These are phyloP conservation scores for Aspergillus fumigatus DNA, from an alignment of 2,329 filamentous ascomycete species.

Conservation along the genomic window DNA sequence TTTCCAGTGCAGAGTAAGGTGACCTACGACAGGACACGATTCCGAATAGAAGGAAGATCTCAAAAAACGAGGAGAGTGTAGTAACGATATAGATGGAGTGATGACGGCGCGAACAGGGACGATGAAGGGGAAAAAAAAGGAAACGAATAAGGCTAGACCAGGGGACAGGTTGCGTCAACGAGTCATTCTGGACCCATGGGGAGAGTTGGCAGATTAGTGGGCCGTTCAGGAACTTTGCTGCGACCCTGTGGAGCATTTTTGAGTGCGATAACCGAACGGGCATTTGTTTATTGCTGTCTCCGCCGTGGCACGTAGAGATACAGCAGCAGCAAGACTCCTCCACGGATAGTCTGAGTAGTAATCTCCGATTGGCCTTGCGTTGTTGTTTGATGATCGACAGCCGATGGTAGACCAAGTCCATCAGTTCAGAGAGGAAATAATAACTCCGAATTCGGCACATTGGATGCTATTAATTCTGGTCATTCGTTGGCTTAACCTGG, in stretches of 20 bases:
- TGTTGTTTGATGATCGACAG: no score
- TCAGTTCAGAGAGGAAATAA: not conserved
- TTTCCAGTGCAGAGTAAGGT: not conserved
- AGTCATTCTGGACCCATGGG: slow-evolving; percentile 10
- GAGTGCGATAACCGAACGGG: not conserved
- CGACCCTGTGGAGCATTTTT: not conserved
- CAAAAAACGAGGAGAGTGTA: not conserved
- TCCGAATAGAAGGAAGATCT: not conserved
- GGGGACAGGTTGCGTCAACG: slow-evolving; percentile 16
- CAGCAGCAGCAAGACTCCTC: not conserved
- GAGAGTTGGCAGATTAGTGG: not conserved
- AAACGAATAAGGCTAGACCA: not conserved
- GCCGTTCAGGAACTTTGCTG: not conserved
- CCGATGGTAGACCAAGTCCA: not conserved
- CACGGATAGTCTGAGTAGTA: not conserved
- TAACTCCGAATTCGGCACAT: not conserved
- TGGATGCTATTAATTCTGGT: no score
- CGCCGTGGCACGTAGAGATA: not conserved
- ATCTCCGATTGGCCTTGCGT: not conserved
- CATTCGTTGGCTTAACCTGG: no score
- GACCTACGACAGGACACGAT: not conserved
- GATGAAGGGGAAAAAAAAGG: not conserved
- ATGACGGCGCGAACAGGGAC: not conserved
- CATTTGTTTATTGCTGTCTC: not conserved
- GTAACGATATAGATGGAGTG: not conserved